Evolutionary conservation across 176 grass and related monocot genomes (phyloP), one percentile per base, ranked within the genome.

Genomic region (Juncus inflexus): DNA sequence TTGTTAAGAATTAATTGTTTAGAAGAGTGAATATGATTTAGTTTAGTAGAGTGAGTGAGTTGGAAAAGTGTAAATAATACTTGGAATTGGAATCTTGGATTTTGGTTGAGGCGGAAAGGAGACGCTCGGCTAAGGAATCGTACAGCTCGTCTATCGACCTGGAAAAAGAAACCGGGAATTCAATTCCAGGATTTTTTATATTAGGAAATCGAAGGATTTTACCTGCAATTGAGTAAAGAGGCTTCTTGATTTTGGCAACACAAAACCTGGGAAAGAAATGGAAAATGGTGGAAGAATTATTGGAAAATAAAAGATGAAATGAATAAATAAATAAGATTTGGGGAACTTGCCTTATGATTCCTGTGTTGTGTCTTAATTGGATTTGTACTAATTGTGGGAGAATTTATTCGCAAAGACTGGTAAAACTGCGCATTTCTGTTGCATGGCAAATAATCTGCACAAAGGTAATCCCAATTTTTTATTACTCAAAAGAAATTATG

Each of bases 121-220:
- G 85, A 61, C 63, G 84, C 66, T 83, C 71, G 47, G 82, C 77
- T 73, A 97, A 86, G 70, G 79, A 11, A 36, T 91, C 87, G 74
- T 97, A 97, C 11, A 86, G 74, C 75, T 91, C 77, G 40, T 84
- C 92, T 50, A 91, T 97, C 9, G 92, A 91, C 82, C 87, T 97
- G 76, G 38, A 83, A 40, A 2, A 7, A 72, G 37, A 15, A 70
- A 61, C 78, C 60, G 12, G 3, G 65, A 9, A 60, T 9, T 1
- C 78, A 61, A 1, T 51, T 72, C 57, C 12, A 50, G 19, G 77
- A 53, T 5, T 64, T 64, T 7, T 28, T 4, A 72, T 74, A 4
- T 66, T 61, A 35, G 77, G 19, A 6, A 72, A 55, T 39, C 60
- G 39, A 61, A 52, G 12, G 12, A 3, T 35, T 42, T 55, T 85